Base-by-base conservation (phyloP, 2,329 filamentous ascomycete genomes). In the Claviceps africana region DNA sequence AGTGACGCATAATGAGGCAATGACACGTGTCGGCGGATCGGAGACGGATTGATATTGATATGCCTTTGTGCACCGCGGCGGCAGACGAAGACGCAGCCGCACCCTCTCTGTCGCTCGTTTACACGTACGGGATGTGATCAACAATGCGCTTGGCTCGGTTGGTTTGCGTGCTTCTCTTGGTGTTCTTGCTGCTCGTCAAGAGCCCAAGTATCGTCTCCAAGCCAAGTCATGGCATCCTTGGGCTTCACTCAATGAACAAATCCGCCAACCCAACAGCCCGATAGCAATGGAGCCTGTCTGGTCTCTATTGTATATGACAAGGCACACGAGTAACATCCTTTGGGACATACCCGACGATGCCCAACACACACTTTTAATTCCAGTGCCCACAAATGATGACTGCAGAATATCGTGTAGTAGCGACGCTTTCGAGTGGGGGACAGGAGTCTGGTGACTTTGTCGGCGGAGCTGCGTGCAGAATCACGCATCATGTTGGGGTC, bases 11-110 rank as follows among this genome's bases (percentile, higher is more conserved):
- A 42, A 33, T 40, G 48, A 54, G 39, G 40, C 33, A 43, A 46
- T 47, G 52, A 54, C 52, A 54, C 52, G 52, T 51, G 45, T 54
- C 47, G 52, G 30, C 40, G 48, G 21, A 35, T 37, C 30, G 43
- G 48, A 45, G 30, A 50, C 21, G 40, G 19, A 50, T 44, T 30
- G 21, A n/a, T 31, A 45, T 45, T 30, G 21, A n/a, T 31, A 45
- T 45, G 40, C 40, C 39, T 28, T 44, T 45, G 30, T 44, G 28
- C 40, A 39, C 39, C 13, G 25, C 42, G 11, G 21, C 47, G 17
- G 37, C 17, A 46, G 42, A 15, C 21, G 50, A 43, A 46, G 50
- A 22, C 31, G 31, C 43, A 46, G 50, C 5, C 11, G 31, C 40
- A 44, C 22, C 30, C 48, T 44, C 47, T 42, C 21, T 42, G 40